Base-by-base conservation (phyloP, 2,329 filamentous ascomycete genomes). In the Grosmannia penicillata region DNA sequence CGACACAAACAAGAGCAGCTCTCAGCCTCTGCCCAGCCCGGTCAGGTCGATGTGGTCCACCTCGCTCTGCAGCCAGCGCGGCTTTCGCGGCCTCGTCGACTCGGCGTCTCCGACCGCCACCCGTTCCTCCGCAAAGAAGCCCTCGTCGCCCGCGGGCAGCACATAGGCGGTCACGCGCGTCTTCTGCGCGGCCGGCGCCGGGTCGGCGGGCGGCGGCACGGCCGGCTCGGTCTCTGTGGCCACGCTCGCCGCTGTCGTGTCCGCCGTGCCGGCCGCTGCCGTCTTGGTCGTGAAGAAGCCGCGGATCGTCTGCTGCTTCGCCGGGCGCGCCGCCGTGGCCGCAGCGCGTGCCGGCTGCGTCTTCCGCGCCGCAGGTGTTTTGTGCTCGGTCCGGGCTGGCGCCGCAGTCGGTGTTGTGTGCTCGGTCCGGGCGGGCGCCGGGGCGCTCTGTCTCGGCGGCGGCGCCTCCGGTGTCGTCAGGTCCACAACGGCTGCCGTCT, bases 71-170 rank as follows among this genome's bases (percentile, higher is more conserved):
- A 37, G 33, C 41, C 41, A 43, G 25, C 33, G 26, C 5, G 9
- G 17, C 6, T 21, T 13, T 2, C 24, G 26, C 17, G 14, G 22
- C 15, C 14, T 32, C 18, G 22, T 6, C 24, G n/a, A 9, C 47
- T 31, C 50, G 38, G 21, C 22, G 33, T 25, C 49, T 26, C 48
- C 41, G 3, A 17, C 34, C 10, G 17, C 39, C 35, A 51, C 49
- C 29, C 49, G 43, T 15, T 51, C 28, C 32, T 54, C 50, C 8
- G 37, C 42, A 31, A 55, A 51, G 42, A 45, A 56, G 4, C 53
- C 53, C n/a, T 43, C 26, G 6, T 46, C 48, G 30, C 49, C 52
- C 4, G 41, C 47, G 17, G 48, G 43, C 4, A 48, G 46, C 9
- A 53, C 41, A 33, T 49, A 53, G 19, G 38, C 27, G n/a, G n/a